Percentiles rank a stretch among this genome's conserved stretches.
phyloP scores from a whole-genome alignment of 1,139 yeast genomes.

The Taphrina pruni region DNA sequence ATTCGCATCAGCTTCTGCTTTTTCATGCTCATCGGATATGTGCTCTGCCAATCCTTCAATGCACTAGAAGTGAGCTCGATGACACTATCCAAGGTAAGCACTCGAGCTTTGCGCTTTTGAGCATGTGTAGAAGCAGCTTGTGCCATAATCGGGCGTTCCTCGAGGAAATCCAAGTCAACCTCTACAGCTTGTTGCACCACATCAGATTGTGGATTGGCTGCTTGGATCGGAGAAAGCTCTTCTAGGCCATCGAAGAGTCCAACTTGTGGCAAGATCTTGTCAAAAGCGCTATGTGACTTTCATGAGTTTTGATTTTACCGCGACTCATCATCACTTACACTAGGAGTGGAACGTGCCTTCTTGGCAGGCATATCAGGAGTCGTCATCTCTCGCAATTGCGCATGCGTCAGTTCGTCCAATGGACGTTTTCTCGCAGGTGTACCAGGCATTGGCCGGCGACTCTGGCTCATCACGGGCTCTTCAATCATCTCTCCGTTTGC shows the following conservation, averaged over 20 bases:
- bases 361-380: neutral
- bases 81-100: constrained; percentile 9
- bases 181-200: neutral
- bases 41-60: constrained; percentile 11
- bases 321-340: neutral
- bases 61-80: constrained; percentile 17
- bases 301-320: neutral
- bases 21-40: constrained; percentile 10
- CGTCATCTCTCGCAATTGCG: too few relatives aligned
- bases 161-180: constrained; percentile 16
- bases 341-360: neutral
- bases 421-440: too few relatives aligned
- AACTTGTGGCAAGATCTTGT: neutral
- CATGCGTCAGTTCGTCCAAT: too few relatives aligned
- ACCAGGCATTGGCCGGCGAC: neutral
- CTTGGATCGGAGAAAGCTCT: constrained; percentile 6
- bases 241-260: constrained; percentile 15
- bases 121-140: neutral
- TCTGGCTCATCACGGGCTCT: neutral
- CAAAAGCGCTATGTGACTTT: neutral
- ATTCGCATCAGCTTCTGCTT: constrained; percentile 6
- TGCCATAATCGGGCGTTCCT: neutral
- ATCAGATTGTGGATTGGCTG: neutral
- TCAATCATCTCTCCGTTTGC: constrained; percentile 35
- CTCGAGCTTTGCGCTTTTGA: constrained; percentile 12